Evolutionary conservation across 208 protist genomes (phyloP).

Genomic region (Leishmania turanica): DNA sequence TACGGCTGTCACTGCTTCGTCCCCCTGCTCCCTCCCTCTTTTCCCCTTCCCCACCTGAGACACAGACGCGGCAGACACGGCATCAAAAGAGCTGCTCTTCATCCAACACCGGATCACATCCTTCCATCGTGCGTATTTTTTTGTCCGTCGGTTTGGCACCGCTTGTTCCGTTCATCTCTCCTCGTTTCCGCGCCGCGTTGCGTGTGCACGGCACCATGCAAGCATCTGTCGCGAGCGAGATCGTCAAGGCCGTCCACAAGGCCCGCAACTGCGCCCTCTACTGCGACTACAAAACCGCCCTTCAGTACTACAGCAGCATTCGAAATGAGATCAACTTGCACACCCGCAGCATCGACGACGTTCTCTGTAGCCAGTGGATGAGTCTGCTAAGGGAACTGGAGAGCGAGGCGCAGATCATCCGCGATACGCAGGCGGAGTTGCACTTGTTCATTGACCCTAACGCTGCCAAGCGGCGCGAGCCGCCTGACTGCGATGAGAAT

Average conservation of each 20-base stretch:
- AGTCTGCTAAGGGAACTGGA: conserved; percentile 40
- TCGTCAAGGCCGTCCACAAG: conserved; percentile 47
- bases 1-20: not conserved
- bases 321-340: conserved; percentile 45
- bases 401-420: conserved; percentile 43
- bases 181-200: not conserved
- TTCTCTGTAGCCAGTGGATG: conserved; percentile 40
- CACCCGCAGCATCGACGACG: conserved; percentile 28
- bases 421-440: conserved; percentile 43
- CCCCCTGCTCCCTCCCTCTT: not conserved
- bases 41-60: not conserved
- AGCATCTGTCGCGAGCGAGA: conserved; percentile 28
- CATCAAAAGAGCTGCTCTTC: not conserved
- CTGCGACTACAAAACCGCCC: conserved; percentile 70
- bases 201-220: conserved; percentile 1
- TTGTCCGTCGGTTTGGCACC: not conserved
- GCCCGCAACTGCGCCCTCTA: conserved; percentile 69
- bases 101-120: not conserved
- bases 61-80: not conserved
- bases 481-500: conserved; percentile 13
- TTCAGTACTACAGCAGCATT: conserved; percentile 56
- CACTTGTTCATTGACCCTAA: conserved; percentile 23
- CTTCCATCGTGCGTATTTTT: too few species aligned
- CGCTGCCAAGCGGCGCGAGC: conserved; percentile 8
- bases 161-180: not conserved